These are phyloP conservation scores for Tricholoma furcatifolium DNA, from an alignment of 768 basidiomycete genomes.

Conservation along the genomic window DNA sequence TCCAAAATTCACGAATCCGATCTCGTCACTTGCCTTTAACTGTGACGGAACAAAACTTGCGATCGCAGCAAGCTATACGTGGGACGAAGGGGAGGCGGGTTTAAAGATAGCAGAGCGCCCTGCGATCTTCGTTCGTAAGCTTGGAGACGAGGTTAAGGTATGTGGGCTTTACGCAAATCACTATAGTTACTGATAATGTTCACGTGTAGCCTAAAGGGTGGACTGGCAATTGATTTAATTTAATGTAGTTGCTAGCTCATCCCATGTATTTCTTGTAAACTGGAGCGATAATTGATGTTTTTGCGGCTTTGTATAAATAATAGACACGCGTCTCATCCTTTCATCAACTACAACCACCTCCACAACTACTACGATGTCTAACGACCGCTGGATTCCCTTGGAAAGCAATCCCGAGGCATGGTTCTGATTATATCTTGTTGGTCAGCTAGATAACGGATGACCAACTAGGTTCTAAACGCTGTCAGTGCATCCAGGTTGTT, in stretches of 20 bases:
- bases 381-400: conserved; percentile 68
- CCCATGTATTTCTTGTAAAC: not conserved
- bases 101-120: conserved; percentile 63
- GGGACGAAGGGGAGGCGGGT: conserved; percentile 84
- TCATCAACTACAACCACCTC: not conserved
- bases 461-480: conserved; percentile 43
- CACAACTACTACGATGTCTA: conserved; percentile 4
- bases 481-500: conserved; percentile 26
- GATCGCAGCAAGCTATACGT: conserved; percentile 84
- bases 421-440: not conserved
- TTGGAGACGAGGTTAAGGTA: conserved; percentile 81
- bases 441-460: not conserved
- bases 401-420: conserved; percentile 65
- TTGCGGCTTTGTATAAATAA: conserved; percentile 4
- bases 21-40: conserved; percentile 82
- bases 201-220: conserved; percentile 17
- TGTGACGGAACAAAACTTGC: conserved; percentile 81
- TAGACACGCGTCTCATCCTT: not conserved
- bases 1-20: conserved; percentile 70
- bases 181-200: not conserved
- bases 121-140: conserved; percentile 55
- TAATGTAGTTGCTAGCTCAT: not conserved
- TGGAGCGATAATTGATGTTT: not conserved
- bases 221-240: conserved; percentile 14
- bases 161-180: not conserved